Base-by-base conservation (phyloP, 2,329 filamentous ascomycete genomes). In the Penicillium frequentans region DNA sequence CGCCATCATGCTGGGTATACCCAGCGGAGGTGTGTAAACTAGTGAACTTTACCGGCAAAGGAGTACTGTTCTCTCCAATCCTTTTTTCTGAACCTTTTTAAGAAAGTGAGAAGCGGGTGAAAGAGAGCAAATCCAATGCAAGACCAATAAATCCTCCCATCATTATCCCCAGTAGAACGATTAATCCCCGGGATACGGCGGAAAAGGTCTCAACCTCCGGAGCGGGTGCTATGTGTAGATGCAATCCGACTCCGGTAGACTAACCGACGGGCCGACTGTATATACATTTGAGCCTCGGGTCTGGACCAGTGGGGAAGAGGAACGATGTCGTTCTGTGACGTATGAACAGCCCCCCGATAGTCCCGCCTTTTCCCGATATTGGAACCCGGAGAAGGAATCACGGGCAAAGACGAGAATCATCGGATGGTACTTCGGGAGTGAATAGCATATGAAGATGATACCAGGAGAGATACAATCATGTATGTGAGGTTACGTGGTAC, bases 311-410 rank as follows among this genome's bases (percentile, higher is more conserved):
- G 19, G 47, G 16, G 47, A n/a, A 51, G 49, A 44, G n/a, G 16
- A 31, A 43, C 33, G 39, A 46, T 37, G 35, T 49, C 26, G 44
- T 23, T 42, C 33, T n/a, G 37, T 37, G 27, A 46, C 29, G 44
- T 49, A 37, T 24, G 49, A 16, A 33, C 19, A 16, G 5, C n/a
- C 16, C 43, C 43, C 26, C 24, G 24, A 31, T 11, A 27, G 19
- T 61, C 60, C 70, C 70, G 70, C 69, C 68, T 72, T 73, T 73
- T 71, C 59, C 71, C 71, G 70, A 72, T 52, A 56, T 54, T 57
- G 52, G 26, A 37, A 39, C 23, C 57, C 58, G 61, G 64, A 44
- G 52, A 21, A 57, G 49, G 45, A 60, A 57, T 53, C 53, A 44
- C 58, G 56, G 52, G 39, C 45, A 46, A n/a, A 55, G 54, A 66